Evolutionary conservation across 805 yeast species (phyloP), one percentile per base, ranked within the genome.

Genomic region (Komagataella mondaviorum): DNA sequence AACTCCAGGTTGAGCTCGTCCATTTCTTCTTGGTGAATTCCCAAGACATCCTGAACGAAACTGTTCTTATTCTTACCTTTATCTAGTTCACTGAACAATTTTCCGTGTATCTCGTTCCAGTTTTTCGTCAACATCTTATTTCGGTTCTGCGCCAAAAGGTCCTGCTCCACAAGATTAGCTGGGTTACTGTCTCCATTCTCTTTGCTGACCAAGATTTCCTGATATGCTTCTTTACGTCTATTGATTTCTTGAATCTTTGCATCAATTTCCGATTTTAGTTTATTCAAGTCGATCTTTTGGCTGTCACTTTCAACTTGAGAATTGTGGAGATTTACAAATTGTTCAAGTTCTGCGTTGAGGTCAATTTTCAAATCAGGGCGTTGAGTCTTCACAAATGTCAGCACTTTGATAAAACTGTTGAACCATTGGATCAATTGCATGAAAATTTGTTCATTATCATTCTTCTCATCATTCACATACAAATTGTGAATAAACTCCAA

Each of bases 401-500:
- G 67, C 55, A 87, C 78, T 10, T 70, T 68, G 23, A 89, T 68
- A 50, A 88, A 79, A 17, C 72, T 69, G 53, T 85, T 80, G 47
- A 88, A 71, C 97, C 97, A 91, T 5, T 65, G 64, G 47, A 88
- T 73, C 50, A 93, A 67, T 3, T 81, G 80, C 49, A 81, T 79
- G 66, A 91, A 91, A 4, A 91, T 67, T 4, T 62, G 53, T 3
- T 59, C 63, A n/a, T 56, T 54, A 6, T 55, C n/a, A 22, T 52
- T 48, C 12, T 77, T 77, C 44, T 79, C 71, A 60, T 91, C 98
- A 55, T 85, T 80, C n/a, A 73, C 55, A 63, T 90, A 89, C n/a
- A 89, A 77, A 51, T 85, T 81, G 60, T 88, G 91, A 53, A 91
- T 72, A 60, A 91, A 93, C 51, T 70, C 70, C 71, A 87, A 87